A percentile compares a stretch with the other conserved stretches of the same genome.
Evolutionary conservation across 2,329 filamentous ascomycete species (phyloP).

Genomic region (Alternaria arborescens): DNA sequence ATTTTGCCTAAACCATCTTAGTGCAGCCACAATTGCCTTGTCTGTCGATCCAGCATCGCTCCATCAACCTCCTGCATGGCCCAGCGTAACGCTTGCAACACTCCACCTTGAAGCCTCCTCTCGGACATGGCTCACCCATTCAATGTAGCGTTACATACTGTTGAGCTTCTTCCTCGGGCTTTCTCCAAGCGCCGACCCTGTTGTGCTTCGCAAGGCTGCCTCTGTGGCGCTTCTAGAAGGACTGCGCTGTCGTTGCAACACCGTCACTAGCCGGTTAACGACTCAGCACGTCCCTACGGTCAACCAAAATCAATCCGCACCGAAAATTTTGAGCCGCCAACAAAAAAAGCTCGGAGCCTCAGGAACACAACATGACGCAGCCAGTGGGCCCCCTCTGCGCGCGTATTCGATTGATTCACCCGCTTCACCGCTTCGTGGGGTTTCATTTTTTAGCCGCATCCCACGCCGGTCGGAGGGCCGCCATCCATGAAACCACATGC

Average conservation of each 20-base stretch:
- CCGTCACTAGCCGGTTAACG: constrained; percentile 36
- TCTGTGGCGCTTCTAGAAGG: constrained; percentile 31
- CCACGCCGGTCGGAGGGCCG: constrained; percentile 20
- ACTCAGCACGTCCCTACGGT: constrained; percentile 30
- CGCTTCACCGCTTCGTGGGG: constrained; percentile 45
- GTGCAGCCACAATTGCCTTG: constrained; percentile 27
- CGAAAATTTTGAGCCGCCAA: constrained; percentile 31
- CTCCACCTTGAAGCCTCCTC: constrained; percentile 23
- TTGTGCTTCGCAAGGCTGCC: constrained; percentile 24
- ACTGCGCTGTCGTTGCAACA: constrained; percentile 12
- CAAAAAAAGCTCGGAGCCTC: constrained; percentile 27
- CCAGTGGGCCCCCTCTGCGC: constrained; percentile 19
- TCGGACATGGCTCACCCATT: constrained; percentile 9
- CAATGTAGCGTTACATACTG: constrained; percentile 23
- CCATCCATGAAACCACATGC: constrained; percentile 15
- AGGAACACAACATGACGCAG: constrained; percentile 34
- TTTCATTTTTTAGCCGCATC: constrained; percentile 39
- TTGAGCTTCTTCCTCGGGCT: constrained; percentile 25
- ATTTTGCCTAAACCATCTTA: constrained; percentile 39
- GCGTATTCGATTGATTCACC: constrained; percentile 29
- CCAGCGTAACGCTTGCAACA: constrained; percentile 23
- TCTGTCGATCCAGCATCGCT: constrained; percentile 32
- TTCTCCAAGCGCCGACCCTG: constrained; percentile 12
- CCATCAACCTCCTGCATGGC: constrained; percentile 25
- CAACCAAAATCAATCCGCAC: constrained; percentile 22